Evolutionary conservation across 169 alveolate species (phyloP).

Genomic region (Theileria orientalis): DNA sequence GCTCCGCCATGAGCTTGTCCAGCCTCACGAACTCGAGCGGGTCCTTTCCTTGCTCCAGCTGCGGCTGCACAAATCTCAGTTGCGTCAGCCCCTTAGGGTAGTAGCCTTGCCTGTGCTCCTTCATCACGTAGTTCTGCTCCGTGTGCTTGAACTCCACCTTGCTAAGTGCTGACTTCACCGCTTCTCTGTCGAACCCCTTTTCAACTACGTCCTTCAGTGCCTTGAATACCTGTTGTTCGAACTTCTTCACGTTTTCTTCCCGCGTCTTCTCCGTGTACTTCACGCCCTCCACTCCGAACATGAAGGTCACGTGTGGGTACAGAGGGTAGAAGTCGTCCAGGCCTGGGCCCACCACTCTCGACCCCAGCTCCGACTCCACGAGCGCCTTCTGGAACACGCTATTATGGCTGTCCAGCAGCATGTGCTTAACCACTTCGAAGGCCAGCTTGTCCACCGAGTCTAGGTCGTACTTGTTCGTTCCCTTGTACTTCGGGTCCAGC

Average conservation of each 20-base stretch:
- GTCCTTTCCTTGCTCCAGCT: conserved; percentile 26
- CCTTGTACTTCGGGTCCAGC: conserved; percentile 35
- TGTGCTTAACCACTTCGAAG: conserved; percentile 43
- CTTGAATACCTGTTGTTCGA: conserved; percentile 56
- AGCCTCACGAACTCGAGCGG: conserved; percentile 47
- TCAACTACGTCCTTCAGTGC: conserved; percentile 62
- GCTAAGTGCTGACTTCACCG: conserved; percentile 75
- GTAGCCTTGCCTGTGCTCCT: conserved; percentile 53
- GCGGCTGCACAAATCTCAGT: conserved; percentile 44
- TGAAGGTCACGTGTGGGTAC: conserved; percentile 36
- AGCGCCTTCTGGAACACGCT: conserved; percentile 68
- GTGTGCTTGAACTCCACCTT: conserved; percentile 67
- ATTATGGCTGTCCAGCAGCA: conserved; percentile 66
- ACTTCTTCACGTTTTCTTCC: conserved; percentile 37
- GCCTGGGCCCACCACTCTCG: conserved; percentile 58
- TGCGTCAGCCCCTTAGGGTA: conserved; percentile 57
- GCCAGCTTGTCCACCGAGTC: conserved; percentile 57
- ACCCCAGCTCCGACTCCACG: conserved; percentile 49
- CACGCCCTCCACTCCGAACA: conserved; percentile 51
- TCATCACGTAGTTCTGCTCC: conserved; percentile 47
- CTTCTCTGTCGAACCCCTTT: conserved; percentile 71
- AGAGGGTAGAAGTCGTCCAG: conserved; percentile 21
- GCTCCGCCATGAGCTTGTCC: conserved; percentile 34
- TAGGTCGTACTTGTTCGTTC: not conserved
- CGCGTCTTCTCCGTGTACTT: conserved; percentile 7